Evolutionary conservation across 345 rosid species (phyloP), one percentile per base, ranked within the genome.

Genomic region (Ceriops decandra): DNA sequence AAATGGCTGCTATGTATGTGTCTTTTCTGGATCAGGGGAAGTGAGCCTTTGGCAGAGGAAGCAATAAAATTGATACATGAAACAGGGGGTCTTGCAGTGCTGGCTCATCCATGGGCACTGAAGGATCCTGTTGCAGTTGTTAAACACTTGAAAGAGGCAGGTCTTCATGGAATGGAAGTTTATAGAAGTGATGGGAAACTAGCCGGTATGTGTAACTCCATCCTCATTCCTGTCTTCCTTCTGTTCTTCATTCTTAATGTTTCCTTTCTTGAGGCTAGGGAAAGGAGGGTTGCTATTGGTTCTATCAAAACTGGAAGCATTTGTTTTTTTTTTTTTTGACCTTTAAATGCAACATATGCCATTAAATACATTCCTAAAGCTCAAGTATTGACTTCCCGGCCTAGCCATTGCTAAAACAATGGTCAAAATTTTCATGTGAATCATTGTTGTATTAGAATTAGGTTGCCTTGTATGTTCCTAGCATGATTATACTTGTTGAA

Each of bases 61-160:
- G 87, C 95, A 17, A 88, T 95, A 68, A 79, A 72, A 77, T 72
- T 95, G 42, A 85, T 95, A 66, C 62, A 75, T 78, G 80, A 81
- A 79, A 90, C 98, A 0, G 99, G 99, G 53, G 99, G 98, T 58
- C 74, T 95, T 71, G 84, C 98, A n/a, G 97, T 95, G 53, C 86
- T 95, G 31, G 99, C 98, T 78, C 99, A 95, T 85, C 99, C 99
- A 16, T 95, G 99, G 99, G 90, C 90, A 31, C 76, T 95, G 78
- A 90, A 90, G 76, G 77, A 95, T 70, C 93, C 95, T 33, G 84
- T 77, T 62, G 69, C 85, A 21, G 70, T 95, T 33, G 83, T 88
- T 68, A 75, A 82, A 78, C 80, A 76, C 70, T 74, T 95, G 81
- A 87, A 85, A 80, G 93, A 87, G 38, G 92, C 85, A 1, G 98